Evolutionary conservation across 495 filamentous ascomycete genomes (phyloP), one percentile per base, ranked within the genome.

Genomic region (Talaromyces liani): DNA sequence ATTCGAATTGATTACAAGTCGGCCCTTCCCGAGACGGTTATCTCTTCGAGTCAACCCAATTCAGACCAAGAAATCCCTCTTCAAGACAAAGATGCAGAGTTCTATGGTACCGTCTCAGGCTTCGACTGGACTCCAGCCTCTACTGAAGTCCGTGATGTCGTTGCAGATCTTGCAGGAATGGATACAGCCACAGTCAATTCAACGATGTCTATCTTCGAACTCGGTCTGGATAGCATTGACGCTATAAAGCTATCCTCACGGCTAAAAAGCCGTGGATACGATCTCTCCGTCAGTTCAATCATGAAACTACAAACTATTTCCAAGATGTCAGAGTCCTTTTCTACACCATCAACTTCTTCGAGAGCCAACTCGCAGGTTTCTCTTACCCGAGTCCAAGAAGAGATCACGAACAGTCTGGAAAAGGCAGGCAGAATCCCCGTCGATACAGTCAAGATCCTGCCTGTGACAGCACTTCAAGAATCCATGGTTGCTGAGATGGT

Each of bases 141-240:
- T 4, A 65, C 58, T 8, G 66, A 64, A 1, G 75, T 93, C 24
- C 79, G 84, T 31, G 65, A 77, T 10, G 85, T 86, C 64, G 83
- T 94, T 51, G 83, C 87, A 24, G 69, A 66, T 1, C 76, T 93
- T 29, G 82, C 87, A 7, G 81, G 80, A 0, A 69, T 85, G 1
- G 71, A 80, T 5, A 70, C 73, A 10, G 69, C 78, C 25, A 70
- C 79, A 1, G 70, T 95, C 45, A 68, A 70, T n/a, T 81, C 82
- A 49, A 69, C 74, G 0, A 84, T 83, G 3, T 87, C 84, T 0
- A 89, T 96, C 14, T 93, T 92, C 66, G 87, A 92, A 68, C 78
- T 97, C 1, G 92, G 92, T 10, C 80, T 96, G 18, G 92, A 97
- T 72, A 96, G 93, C 18, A 93, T 97, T 68, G 89, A 89, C 68